Evolutionary conservation across 108 stramenopile genomes (phyloP), one percentile per base, ranked within the genome.

Genomic region (Conticribra weissflogii): DNA sequence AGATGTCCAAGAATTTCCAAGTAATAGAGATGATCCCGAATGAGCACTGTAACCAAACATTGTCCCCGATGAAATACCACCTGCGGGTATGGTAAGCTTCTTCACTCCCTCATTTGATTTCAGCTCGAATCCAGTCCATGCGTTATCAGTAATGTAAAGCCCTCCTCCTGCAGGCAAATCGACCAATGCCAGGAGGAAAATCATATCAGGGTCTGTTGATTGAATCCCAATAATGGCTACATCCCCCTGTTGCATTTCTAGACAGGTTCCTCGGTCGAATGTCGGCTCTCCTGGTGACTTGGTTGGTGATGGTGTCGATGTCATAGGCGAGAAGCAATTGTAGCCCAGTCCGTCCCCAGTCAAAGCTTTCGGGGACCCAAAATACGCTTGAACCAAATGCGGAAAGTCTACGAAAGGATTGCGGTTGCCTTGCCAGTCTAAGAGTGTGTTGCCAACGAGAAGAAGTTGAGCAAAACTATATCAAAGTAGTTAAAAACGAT

Each of bases 381-480:
- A 84, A 21, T 87, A 53, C 0, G 18, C 25, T 3, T 28, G 16
- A 1, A 81, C 90, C 32, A 87, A 70, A 22, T 91, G 82, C 44
- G 90, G 93, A 63, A 72, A 81, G 59, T 91, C 93, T 12, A 94
- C 80, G 79, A 91, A 94, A 16, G 86, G 82, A 68, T 94, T 94
- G 16, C 93, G 86, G 63, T 94, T 94, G 9, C 88, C 88, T 69
- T 94, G 93, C 81, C 81, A 91, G 12, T 85, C 33, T 21, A 12
- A 30, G 15, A n/a, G n/a, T n/a, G n/a, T n/a, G n/a, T n/a, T n/a
- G n/a, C n/a, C n/a, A n/a, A n/a, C n/a, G n/a, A n/a, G n/a, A n/a
- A n/a, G n/a, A n/a, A n/a, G n/a, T n/a, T n/a, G n/a, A n/a, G n/a
- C n/a, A n/a, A n/a, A n/a, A n/a, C n/a, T n/a, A n/a, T n/a, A n/a